A percentile compares a stretch with the other conserved stretches of the same genome.
These are phyloP conservation scores for Porodaedalea pini DNA, from an alignment of 1,284 basidiomycete genomes.

Conservation along the genomic window DNA sequence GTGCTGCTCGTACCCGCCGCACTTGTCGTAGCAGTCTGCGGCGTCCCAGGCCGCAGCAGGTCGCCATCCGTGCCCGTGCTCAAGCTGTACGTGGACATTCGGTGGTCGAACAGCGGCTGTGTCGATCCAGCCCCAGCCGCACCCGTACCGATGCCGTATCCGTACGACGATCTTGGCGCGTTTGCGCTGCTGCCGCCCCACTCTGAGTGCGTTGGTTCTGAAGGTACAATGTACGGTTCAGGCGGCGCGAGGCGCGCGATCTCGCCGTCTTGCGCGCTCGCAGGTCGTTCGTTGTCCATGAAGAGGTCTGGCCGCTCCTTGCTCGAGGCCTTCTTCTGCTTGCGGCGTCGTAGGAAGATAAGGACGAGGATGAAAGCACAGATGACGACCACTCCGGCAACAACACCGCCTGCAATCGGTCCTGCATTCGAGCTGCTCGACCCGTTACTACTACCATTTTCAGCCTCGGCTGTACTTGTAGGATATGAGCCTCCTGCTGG, in stretches of 20 bases:
- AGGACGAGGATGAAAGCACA: slow-evolving; percentile 41
- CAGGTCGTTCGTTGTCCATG: slow-evolving; percentile 56
- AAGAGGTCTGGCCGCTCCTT: slow-evolving; percentile 62
- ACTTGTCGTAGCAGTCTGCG: slow-evolving; percentile 27
- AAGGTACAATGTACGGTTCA: slow-evolving; percentile 20
- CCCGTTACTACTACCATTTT: slow-evolving; percentile 23
- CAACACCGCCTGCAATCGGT: slow-evolving; percentile 63
- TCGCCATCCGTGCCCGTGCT: slow-evolving; percentile 19
- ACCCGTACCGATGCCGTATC: slow-evolving; percentile 14
- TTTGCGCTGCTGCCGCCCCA: slow-evolving; percentile 1
- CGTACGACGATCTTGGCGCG: slow-evolving; percentile 8
- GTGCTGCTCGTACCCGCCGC: slow-evolving; percentile 33
- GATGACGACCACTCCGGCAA: slow-evolving; percentile 57
- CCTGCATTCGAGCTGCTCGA: slow-evolving; percentile 45
- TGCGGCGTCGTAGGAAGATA: slow-evolving; percentile 53
- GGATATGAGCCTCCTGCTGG: slow-evolving; percentile 75
- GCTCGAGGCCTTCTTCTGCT: slow-evolving; percentile 32
- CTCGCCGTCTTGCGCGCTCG: slow-evolving; percentile 31
- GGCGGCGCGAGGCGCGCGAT: slow-evolving; percentile 47
- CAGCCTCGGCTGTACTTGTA: slow-evolving; percentile 40
- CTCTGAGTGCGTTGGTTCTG: slow-evolving; percentile 11
- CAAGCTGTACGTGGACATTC: slow-evolving; percentile 4
- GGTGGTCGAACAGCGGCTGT: not conserved
- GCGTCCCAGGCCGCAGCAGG: slow-evolving; percentile 44
- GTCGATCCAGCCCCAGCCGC: not conserved